A percentile compares a stretch with the other conserved stretches of the same genome.
Evolutionary conservation across 2,329 filamentous ascomycete genomes (phyloP).

Genomic region (Huntiella omanensis): DNA sequence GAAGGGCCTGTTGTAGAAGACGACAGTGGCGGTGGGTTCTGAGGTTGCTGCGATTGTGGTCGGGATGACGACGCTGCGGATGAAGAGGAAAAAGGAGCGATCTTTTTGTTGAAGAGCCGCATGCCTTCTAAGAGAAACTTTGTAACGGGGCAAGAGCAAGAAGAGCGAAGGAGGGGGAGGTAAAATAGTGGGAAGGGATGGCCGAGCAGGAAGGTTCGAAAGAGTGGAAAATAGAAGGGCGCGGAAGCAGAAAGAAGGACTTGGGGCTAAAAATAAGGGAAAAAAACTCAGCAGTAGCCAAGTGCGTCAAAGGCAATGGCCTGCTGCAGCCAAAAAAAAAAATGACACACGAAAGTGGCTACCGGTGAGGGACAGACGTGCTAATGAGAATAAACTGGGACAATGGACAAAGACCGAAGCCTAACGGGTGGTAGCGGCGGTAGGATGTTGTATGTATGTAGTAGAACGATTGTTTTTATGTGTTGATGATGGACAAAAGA

Average conservation of each 20-base stretch:
- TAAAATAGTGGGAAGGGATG: constrained; percentile 4
- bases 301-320: neutral
- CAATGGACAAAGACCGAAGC: neutral
- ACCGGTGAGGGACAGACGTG: neutral
- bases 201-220: constrained; percentile 11
- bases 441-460: too few species aligned
- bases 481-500: too few species aligned
- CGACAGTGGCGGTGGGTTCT: neutral
- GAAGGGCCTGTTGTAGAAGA: neutral
- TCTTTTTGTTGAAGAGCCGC: constrained; percentile 11
- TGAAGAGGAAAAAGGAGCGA: constrained; percentile 10
- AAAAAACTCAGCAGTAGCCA: neutral
- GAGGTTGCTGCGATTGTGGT: constrained; percentile 2
- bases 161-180: constrained; percentile 2
- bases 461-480: too few species aligned
- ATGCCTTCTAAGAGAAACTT: constrained; percentile 12
- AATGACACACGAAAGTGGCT: neutral
- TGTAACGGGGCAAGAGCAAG: constrained; percentile 8
- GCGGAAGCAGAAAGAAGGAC: constrained; percentile 8
- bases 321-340: neutral
- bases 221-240: constrained; percentile 13
- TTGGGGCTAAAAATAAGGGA: constrained; percentile 11
- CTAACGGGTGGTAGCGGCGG: neutral
- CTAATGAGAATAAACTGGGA: neutral
- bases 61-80: constrained; percentile 7